Base-by-base conservation (phyloP, 805 yeast species). In the Brettanomyces nanus region DNA sequence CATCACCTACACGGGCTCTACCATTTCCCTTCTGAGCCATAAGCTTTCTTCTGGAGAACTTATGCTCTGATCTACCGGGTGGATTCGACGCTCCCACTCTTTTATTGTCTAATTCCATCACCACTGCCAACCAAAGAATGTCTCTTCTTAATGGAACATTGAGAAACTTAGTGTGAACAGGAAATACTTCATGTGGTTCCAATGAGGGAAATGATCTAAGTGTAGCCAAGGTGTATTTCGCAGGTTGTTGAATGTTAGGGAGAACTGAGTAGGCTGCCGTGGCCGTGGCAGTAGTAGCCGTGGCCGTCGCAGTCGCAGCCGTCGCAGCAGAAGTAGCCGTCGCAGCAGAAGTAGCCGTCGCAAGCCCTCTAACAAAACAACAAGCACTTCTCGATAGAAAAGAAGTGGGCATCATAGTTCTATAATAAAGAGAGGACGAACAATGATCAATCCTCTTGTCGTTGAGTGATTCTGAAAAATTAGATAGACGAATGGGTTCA, bases 1-100 rank as follows among this genome's bases (percentile, higher is more conserved):
- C 87, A 62, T 89, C 97, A 66, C 99, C 99, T 38, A 77, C 81
- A 69, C 99, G 80, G 38, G 99, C 99, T 44, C 74, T 72, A 63
- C 99, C 99, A 13, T 85, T 66, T 43, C 97, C 97, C 63, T 92
- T 92, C 63, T 92, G 98, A 22, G 86, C 85, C 28, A 76, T 69
- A 48, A 92, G 66, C 58, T 92, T 92, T 53, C 73, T 73, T 60
- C 94, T 74, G 19, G 95, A 82, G 59, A 75, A 89, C 42, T 89
- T 87, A 61, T 81, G 82, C 49, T 85, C 90, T 27, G 85, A 74
- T 61, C 96, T 80, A 41, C 92, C 85, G 27, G 85, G 81, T 23
- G 92, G 94, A 53, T 80, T 81, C 1, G 85, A 77, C 1, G 97
- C 72, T 31, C 97, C 96, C 9, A 86, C 95, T 59, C 97, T 77